Evolutionary conservation across 139 green algal species (phyloP), one percentile per base, ranked within the genome.

Genomic region (Zygnema circumcarinatum): DNA sequence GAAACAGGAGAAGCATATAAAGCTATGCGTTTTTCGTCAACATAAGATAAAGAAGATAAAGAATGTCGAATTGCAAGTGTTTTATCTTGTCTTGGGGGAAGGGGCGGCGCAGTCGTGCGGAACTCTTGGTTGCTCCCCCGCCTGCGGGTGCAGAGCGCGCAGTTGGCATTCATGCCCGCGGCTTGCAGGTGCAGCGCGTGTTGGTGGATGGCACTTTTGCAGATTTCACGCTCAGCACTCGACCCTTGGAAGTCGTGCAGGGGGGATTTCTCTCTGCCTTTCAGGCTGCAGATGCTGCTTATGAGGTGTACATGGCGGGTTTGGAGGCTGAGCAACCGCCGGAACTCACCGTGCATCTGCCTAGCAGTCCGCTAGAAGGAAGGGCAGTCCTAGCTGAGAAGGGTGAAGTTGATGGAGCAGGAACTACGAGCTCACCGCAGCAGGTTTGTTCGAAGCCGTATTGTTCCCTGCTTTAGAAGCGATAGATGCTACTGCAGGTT

Each of bases 261-360:
- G 38, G 75, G 11, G 3, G 36, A 73, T 3, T 47, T 31, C 3
- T 33, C 20, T 47, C 75, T 21, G 75, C 33, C n/a, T 33, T 74
- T 20, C 75, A 83, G 75, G 75, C 38, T 74, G 75, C 75, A 38
- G 75, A 83, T 11, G 75, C 32, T 7, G 75, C 75, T 53, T 7
- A 52, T 3, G 53, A 83, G 32, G 75, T 72, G 21, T 83, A 83
- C 32, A 31, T 83, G 36, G 75, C 21, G 3, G 33, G 3, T 33
- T 53, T 83, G n/a, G 75, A 53, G 75, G 75, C 47, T 2, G 75
- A 83, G 75, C 75, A 72, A 33, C n/a, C 75, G 16, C 75, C 75
- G 39, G 75, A 83, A 25, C 75, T 83, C n/a, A 31, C 36, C 2
- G 32, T 83, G 32, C 32, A 83, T 7, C 75, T 83, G n/a, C 75